phyloP scores from a whole-genome alignment of 2,329 filamentous ascomycete species.

The Pestalotiopsis sp. region DNA sequence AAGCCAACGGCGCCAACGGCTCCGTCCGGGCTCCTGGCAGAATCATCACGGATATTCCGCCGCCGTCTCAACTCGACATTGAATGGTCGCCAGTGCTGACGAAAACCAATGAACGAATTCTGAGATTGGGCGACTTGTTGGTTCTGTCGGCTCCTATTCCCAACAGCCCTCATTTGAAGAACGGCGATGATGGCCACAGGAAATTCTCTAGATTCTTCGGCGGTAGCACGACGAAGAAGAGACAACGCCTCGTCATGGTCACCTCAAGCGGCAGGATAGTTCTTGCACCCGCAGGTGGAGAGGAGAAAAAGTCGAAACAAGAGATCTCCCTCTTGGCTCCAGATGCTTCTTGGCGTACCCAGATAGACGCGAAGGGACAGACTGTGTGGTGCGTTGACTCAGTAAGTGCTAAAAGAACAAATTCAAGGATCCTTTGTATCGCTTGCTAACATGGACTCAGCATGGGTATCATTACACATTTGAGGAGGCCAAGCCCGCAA shows the following conservation, averaged over 20 bases:
- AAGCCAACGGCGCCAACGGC: constrained; percentile 43
- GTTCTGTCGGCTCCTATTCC: constrained; percentile 78
- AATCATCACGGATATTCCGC: constrained; percentile 91
- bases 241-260: constrained; percentile 90
- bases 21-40: constrained; percentile 66
- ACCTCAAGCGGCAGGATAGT: constrained; percentile 90
- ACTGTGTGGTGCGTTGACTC: constrained; percentile 90
- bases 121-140: constrained; percentile 89
- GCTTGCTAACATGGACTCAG: constrained; percentile 8
- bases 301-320: constrained; percentile 92
- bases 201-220: constrained; percentile 95
- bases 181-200: constrained; percentile 73
- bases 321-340: constrained; percentile 81
- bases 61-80: constrained; percentile 95
- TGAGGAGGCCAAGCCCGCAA: constrained; percentile 80
- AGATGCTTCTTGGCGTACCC: constrained; percentile 77
- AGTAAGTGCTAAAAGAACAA: constrained; percentile 57
- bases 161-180: constrained; percentile 67
- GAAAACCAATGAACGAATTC: constrained; percentile 85
- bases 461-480: constrained; percentile 85
- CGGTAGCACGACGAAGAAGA: constrained; percentile 86
- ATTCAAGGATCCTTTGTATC: constrained; percentile 10
- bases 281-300: constrained; percentile 85
- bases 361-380: constrained; percentile 83
- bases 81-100: constrained; percentile 98